Percentiles rank a stretch among this genome's conserved stretches.
Conservation (phyloP, 2,329 filamentous ascomycete species). For the Paecilomyces sp. region DNA sequence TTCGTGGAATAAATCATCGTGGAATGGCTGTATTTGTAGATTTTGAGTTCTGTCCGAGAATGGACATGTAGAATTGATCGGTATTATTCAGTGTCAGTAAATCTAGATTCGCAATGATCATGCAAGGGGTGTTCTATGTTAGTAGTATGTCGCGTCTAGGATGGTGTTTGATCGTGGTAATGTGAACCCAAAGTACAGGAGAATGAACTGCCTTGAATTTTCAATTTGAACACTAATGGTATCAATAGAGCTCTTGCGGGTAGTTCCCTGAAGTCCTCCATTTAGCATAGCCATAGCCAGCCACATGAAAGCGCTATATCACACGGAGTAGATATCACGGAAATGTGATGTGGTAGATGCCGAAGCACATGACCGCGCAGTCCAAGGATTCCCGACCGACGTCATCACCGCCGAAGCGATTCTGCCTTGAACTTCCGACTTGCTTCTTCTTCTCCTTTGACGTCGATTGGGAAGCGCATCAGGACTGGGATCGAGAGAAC, state of each 20-base stretch:
- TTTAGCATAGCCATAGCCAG: not conserved
- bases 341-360: not conserved
- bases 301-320: not conserved
- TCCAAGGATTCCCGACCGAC: not conserved
- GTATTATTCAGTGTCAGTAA: not conserved
- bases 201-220: too few relatives aligned
- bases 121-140: too few relatives aligned
- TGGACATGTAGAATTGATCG: not conserved
- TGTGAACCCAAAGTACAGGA: too few relatives aligned
- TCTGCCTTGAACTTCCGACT: not conserved
- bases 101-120: not conserved
- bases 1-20: not conserved
- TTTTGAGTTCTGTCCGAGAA: not conserved
- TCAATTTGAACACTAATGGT: too few relatives aligned
- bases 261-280: too few relatives aligned
- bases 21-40: not conserved
- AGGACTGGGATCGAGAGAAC: not conserved
- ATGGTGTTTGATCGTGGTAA: too few relatives aligned
- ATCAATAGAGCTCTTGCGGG: too few relatives aligned
- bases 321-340: too few relatives aligned
- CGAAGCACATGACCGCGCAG: not conserved
- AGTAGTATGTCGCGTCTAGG: too few relatives aligned
- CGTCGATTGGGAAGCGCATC: not conserved
- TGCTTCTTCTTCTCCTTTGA: not conserved
- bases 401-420: not conserved